phyloP scores from a whole-genome alignment of 768 basidiomycete species.

The Suillus clintonianus region DNA sequence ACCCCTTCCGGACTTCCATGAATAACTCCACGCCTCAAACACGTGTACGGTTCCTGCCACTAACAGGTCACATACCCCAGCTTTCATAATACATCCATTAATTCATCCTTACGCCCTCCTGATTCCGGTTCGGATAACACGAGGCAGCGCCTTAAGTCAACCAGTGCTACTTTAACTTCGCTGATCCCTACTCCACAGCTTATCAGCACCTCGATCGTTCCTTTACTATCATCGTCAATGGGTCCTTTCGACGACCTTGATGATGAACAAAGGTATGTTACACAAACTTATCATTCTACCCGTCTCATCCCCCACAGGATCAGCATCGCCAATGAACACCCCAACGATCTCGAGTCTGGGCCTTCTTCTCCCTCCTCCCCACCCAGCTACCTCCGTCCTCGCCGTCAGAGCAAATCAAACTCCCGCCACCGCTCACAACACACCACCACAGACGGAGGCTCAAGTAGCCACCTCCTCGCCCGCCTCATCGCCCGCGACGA shows the following conservation, averaged over 20 bases:
- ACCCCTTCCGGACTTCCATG: slow-evolving; percentile 13
- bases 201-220: slow-evolving; percentile 8
- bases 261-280: slow-evolving; percentile 28
- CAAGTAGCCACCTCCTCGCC: slow-evolving; percentile 31
- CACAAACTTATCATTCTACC: background rate
- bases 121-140: slow-evolving; percentile 22
- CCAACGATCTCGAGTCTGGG: slow-evolving; percentile 30
- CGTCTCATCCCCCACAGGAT: slow-evolving; percentile 15
- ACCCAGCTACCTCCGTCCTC: slow-evolving; percentile 17
- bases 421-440: slow-evolving; percentile 27
- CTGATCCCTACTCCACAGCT: slow-evolving; percentile 8
- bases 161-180: slow-evolving; percentile 7
- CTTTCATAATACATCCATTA: slow-evolving; percentile 11
- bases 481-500: slow-evolving; percentile 31
- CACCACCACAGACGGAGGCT: slow-evolving; percentile 26
- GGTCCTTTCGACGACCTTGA: slow-evolving; percentile 24
- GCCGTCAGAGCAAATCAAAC: slow-evolving; percentile 27
- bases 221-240: slow-evolving; percentile 20
- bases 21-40: slow-evolving; percentile 20
- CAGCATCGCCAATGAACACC: slow-evolving; percentile 27
- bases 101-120: slow-evolving; percentile 18
- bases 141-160: slow-evolving; percentile 20
- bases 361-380: slow-evolving; percentile 27
- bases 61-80: slow-evolving; percentile 11
- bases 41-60: slow-evolving; percentile 24